phyloP scores from a whole-genome alignment of 1,284 basidiomycete species.

The Trichosporon ovoides region DNA sequence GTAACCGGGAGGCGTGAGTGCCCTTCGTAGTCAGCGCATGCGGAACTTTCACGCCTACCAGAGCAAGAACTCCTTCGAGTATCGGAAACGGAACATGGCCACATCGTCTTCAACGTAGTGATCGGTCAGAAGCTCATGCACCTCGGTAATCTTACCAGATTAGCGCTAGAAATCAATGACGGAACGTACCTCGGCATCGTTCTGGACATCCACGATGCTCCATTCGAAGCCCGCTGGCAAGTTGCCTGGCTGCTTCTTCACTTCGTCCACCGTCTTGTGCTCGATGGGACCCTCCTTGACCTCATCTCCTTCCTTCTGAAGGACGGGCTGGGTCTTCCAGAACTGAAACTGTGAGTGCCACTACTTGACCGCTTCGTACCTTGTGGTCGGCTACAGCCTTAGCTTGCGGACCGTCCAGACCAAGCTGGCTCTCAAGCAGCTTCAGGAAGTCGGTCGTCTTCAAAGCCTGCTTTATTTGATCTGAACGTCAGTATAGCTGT shows the following conservation, averaged over 20 bases:
- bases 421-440: slow-evolving; percentile 45
- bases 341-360: slow-evolving; percentile 57
- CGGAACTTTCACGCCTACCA: slow-evolving; percentile 57
- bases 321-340: slow-evolving; percentile 93
- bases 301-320: slow-evolving; percentile 58
- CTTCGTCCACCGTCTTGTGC: slow-evolving; percentile 67
- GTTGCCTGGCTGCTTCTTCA: slow-evolving; percentile 79
- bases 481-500: slow-evolving; percentile 17
- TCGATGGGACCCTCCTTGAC: slow-evolving; percentile 79
- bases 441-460: slow-evolving; percentile 50
- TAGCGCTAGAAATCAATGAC: slow-evolving; percentile 22
- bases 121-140: slow-evolving; percentile 83
- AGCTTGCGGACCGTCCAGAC: slow-evolving; percentile 53
- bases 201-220: slow-evolving; percentile 74
- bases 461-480: slow-evolving; percentile 45
- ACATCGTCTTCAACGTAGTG: slow-evolving; percentile 98
- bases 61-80: slow-evolving; percentile 86
- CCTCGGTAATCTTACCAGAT: slow-evolving; percentile 69
- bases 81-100: slow-evolving; percentile 92
- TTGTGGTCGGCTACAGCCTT: slow-evolving; percentile 82
- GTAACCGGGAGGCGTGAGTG: slow-evolving; percentile 89
- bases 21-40: slow-evolving; percentile 57
- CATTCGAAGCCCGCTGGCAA: slow-evolving; percentile 93
- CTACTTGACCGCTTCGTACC: slow-evolving; percentile 50
- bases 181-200: slow-evolving; percentile 60